Evolutionary conservation across 1,139 yeast genomes (phyloP).

Genomic region (Candida tropicalis): DNA sequence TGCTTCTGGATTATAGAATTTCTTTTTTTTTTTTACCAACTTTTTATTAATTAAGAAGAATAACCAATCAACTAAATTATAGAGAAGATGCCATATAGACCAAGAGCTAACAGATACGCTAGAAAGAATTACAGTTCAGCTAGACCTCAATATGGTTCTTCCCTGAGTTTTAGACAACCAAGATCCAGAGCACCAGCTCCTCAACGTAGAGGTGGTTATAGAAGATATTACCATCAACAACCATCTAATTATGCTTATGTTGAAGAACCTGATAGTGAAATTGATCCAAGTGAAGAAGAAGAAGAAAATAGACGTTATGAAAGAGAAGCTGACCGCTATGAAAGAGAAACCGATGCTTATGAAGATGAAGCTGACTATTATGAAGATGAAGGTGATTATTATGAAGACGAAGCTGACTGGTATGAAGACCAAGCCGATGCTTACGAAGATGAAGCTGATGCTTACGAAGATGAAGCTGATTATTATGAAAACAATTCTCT

Average conservation of each 20-base stretch:
- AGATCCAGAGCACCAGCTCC: neutral
- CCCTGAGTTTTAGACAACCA: conserved; percentile 1
- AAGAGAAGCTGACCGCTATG: conserved; percentile 10
- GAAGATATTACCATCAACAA: conserved; percentile 38
- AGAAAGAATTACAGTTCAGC: conserved; percentile 9
- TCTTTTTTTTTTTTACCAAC: neutral
- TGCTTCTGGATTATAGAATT: neutral
- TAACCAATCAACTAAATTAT: neutral
- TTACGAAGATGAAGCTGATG: conserved; percentile 20
- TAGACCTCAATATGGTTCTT: conserved; percentile 6
- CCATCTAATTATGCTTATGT: conserved; percentile 38
- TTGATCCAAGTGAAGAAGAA: conserved; percentile 24
- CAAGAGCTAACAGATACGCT: conserved; percentile 10
- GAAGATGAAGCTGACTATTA: conserved; percentile 1
- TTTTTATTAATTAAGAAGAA: no score
- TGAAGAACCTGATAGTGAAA: conserved; percentile 42
- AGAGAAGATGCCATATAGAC: conserved; percentile 9
- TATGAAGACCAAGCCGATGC: conserved; percentile 13
- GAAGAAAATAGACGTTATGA: conserved; percentile 14
- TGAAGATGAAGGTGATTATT: conserved; percentile 6
- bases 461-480: conserved; percentile 18
- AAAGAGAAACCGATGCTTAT: conserved; percentile 2
- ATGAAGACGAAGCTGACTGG: conserved; percentile 10
- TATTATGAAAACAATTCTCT: conserved; percentile 8
- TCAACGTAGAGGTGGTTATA: conserved; percentile 19